Evolutionary conservation across 257 asterid species (phyloP).

Genomic region (Euphrasia confusa): DNA sequence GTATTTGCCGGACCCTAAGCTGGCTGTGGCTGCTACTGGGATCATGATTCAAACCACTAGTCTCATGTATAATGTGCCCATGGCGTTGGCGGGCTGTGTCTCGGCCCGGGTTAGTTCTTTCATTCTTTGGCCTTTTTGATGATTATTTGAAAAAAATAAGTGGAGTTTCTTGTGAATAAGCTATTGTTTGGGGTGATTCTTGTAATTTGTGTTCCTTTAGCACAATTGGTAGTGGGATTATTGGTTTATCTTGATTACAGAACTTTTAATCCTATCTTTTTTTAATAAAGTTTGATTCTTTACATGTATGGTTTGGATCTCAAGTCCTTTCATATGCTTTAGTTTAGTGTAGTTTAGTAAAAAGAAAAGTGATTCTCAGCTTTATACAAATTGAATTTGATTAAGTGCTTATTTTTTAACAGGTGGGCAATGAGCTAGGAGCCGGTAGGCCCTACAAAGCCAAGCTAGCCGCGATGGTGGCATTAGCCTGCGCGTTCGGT

Average conservation of each 20-base stretch:
- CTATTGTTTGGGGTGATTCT: neutral
- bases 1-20: constrained; percentile 71
- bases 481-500: constrained; percentile 57
- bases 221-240: neutral
- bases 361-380: too few species aligned
- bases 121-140: neutral
- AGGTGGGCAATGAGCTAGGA: constrained; percentile 95
- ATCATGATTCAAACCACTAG: constrained; percentile 83
- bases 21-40: constrained; percentile 92
- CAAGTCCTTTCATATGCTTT: too few species aligned
- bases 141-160: neutral
- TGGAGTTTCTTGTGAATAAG: neutral
- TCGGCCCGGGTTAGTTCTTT: constrained; percentile 57
- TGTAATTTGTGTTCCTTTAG: neutral
- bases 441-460: constrained; percentile 87
- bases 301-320: neutral
- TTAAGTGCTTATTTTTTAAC: constrained; percentile 4
- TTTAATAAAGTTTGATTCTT: neutral
- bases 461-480: constrained; percentile 75
- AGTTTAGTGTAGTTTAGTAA: too few species aligned
- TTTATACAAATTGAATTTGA: neutral
- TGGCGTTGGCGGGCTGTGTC: constrained; percentile 93
- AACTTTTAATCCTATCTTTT: too few species aligned
- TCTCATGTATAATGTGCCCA: constrained; percentile 81
- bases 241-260: neutral